Evolutionary conservation across 352 stramenopile genomes (phyloP), one percentile per base, ranked within the genome.

Genomic region (Phytophthora cryptogea): DNA sequence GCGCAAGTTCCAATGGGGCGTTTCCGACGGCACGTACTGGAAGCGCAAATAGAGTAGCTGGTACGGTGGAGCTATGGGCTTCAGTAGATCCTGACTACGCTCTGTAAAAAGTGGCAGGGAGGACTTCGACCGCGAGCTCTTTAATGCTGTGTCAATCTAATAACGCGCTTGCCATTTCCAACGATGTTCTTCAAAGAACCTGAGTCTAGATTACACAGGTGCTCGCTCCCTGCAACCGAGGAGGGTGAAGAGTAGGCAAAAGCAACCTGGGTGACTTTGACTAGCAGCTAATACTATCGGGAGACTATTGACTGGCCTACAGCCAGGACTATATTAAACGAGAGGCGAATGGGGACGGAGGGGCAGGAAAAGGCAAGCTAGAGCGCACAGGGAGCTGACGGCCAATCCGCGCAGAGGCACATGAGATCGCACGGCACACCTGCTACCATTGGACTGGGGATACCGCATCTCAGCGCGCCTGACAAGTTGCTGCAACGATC

Each of bases 1-100:
- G 54, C 83, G 92, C 66, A 98, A 98, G 74, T 98, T 89, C 65
- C 92, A 97, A 63, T 97, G 80, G 71, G 91, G 89, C 30, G 88
- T 96, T 41, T 97, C 90, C 17, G 83, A 97, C 55, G 81, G 84
- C 49, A 94, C 78, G 17, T 90, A 90, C 56, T 96, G 88, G 89
- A 79, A 78, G 47, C 84, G 83, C 68, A 89, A 92, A 56, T 86
- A 59, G 62, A 30, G 7, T 32, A 33, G 30, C 0, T 7, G 40
- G 5, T 30, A 10, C 1, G 23, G 16, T 31, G 20, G 28, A 42
- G 31, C 17, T 41, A n/a, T 14, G 0, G 1, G 1, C 20, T 23
- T 23, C 20, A 23, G 20, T 23, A 23, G 20, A 23, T 23, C 20
- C 45, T 14, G 23, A 17, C 9, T 33, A 48, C 46, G 27, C 20